These are phyloP conservation scores for Cladophialophora immunda DNA, from an alignment of 2,329 filamentous ascomycete species.

Conservation along the genomic window DNA sequence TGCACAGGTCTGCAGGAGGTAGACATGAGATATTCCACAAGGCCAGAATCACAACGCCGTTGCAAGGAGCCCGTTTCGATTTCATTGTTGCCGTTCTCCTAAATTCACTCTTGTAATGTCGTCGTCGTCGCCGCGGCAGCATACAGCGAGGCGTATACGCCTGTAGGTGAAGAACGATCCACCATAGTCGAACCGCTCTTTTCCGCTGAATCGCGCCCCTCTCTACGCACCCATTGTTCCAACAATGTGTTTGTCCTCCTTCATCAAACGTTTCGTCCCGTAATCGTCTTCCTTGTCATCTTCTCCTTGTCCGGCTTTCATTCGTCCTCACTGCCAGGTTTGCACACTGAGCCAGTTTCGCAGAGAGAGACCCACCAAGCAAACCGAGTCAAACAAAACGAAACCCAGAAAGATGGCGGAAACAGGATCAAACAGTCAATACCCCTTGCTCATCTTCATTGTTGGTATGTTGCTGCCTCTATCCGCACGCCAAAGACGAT, in stretches of 20 bases:
- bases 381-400: too few species aligned
- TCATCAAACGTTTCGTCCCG: not conserved
- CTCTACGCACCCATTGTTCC: not conserved
- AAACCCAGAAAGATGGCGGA: not conserved
- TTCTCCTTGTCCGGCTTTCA: not conserved
- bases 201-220: not conserved
- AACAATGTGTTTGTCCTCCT: too few species aligned
- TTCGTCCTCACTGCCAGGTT: not conserved
- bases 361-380: too few species aligned
- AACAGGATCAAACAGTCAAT: not conserved
- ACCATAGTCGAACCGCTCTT: not conserved
- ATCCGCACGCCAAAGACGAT: too few species aligned
- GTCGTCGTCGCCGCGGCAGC: not conserved
- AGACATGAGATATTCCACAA: too few species aligned
- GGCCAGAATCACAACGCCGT: too few species aligned
- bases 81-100: too few species aligned
- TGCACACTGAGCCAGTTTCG: too few species aligned
- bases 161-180: not conserved
- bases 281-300: not conserved
- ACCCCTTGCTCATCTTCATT: not conserved
- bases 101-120: not conserved
- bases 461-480: not conserved
- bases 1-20: too few species aligned
- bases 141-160: not conserved
- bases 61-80: too few species aligned